A percentile compares a stretch with the other conserved stretches of the same genome.
Evolutionary conservation across 306 rosid species (phyloP).

Genomic region (Crotalaria pallida): DNA sequence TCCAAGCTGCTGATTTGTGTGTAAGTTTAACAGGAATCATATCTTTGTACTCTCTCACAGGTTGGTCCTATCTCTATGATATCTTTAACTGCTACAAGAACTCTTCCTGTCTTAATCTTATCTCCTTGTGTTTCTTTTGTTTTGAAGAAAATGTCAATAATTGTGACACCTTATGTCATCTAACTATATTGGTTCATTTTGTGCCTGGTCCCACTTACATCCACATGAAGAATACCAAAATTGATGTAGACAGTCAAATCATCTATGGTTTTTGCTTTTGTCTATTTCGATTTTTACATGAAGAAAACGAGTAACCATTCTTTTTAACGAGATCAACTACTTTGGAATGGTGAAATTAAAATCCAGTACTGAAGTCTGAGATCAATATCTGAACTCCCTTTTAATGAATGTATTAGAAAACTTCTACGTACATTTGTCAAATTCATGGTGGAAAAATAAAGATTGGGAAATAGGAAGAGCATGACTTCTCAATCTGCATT

Average conservation of each 20-base stretch:
- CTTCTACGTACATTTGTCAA: not conserved
- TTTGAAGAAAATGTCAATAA: constrained; percentile 30
- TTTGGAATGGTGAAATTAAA: not conserved
- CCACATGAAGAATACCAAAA: constrained; percentile 36
- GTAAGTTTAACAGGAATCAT: too few relatives aligned
- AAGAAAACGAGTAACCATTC: not conserved
- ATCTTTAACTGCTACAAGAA: constrained; percentile 34
- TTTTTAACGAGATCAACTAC: not conserved
- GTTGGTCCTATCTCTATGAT: constrained; percentile 17
- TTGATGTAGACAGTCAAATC: not conserved
- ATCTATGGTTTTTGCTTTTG: constrained; percentile 7
- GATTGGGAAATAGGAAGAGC: too few relatives aligned
- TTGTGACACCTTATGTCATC: constrained; percentile 28
- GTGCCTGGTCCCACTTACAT: constrained; percentile 37
- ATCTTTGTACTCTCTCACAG: constrained; percentile 46
- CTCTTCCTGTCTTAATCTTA: constrained; percentile 22
- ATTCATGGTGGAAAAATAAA: not conserved
- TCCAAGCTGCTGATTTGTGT: too few relatives aligned
- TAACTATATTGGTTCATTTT: constrained; percentile 12
- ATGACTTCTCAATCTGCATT: too few relatives aligned
- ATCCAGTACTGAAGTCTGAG: not conserved
- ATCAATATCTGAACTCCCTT: not conserved
- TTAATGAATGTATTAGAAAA: not conserved
- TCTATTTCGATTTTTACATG: constrained; percentile 14
- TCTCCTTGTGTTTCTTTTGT: constrained; percentile 17